These are phyloP conservation scores for Ophiostoma tasmaniense DNA, from an alignment of 2,329 filamentous ascomycete genomes.

Conservation along the genomic window DNA sequence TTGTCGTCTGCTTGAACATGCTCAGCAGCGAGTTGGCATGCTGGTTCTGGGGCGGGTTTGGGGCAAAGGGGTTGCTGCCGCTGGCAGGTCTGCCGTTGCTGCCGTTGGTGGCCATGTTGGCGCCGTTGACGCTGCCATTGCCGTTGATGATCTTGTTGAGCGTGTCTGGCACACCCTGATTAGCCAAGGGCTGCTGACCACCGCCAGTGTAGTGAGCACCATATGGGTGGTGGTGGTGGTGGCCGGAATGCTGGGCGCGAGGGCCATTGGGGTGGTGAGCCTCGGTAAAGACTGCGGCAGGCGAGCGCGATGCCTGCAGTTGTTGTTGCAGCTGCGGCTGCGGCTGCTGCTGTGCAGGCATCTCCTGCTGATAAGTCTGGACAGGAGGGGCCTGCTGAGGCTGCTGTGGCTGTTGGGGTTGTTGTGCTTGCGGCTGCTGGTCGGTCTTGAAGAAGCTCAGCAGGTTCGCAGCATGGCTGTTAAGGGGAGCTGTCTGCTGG, in stretches of 20 bases:
- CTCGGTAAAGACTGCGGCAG: background rate
- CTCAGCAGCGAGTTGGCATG: constrained; percentile 20
- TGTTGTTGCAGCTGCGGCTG: constrained; percentile 6
- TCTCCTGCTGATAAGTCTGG: background rate
- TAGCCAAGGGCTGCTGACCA: background rate
- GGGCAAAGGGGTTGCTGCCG: constrained; percentile 1
- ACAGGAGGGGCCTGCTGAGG: constrained; percentile 2
- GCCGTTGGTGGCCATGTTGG: background rate
- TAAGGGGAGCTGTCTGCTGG: constrained; percentile 24
- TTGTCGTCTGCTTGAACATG: constrained; percentile 38
- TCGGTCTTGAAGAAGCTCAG: constrained; percentile 34
- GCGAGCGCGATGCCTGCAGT: background rate
- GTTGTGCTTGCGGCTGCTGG: constrained; percentile 11
- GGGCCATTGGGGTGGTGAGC: constrained; percentile 5
- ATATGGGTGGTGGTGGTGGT: background rate
- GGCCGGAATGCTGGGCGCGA: background rate
- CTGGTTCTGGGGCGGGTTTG: constrained; percentile 9
- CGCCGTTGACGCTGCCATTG: background rate
- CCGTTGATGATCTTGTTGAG: constrained; percentile 9
- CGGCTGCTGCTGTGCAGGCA: background rate
- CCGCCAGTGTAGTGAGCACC: background rate
- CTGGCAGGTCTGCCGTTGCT: background rate
- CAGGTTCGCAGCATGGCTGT: constrained; percentile 28
- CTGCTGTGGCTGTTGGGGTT: constrained; percentile 7
- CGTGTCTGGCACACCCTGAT: background rate